phyloP scores from a whole-genome alignment of 805 yeast genomes.

The Wickerhamomyces ciferrii region DNA sequence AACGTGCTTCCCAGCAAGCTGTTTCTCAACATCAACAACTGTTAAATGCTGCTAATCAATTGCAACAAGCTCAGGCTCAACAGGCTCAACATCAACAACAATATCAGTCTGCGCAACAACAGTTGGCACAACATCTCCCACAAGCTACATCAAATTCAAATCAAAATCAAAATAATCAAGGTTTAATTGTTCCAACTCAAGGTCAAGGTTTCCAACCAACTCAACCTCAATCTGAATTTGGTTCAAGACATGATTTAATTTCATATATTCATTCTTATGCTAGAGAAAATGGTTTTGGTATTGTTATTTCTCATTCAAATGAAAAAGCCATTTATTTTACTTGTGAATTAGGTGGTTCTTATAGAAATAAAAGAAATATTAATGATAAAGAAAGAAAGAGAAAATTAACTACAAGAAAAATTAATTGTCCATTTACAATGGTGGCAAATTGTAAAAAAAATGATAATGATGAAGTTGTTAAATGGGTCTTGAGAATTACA shows the following conservation, averaged over 20 bases:
- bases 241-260: slow-evolving; percentile 17
- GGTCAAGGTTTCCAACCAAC: slow-evolving; percentile 15
- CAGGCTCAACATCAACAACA: slow-evolving; percentile 6
- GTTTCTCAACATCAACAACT: slow-evolving; percentile 7
- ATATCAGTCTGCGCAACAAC: slow-evolving; percentile 14
- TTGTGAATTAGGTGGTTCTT: slow-evolving; percentile 24
- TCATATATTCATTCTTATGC: slow-evolving; percentile 23
- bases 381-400: slow-evolving; percentile 25
- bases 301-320: slow-evolving; percentile 25
- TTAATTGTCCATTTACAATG: slow-evolving; percentile 25
- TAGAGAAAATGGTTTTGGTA: slow-evolving; percentile 25
- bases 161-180: not conserved
- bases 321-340: slow-evolving; percentile 26
- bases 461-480: slow-evolving; percentile 20
- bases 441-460: slow-evolving; percentile 25
- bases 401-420: slow-evolving; percentile 24
- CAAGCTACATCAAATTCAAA: slow-evolving; percentile 9
- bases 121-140: slow-evolving; percentile 15
- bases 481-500: slow-evolving; percentile 22
- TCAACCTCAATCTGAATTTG: slow-evolving; percentile 19
- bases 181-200: slow-evolving; percentile 1
- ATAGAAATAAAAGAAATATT: slow-evolving; percentile 25
- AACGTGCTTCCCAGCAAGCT: slow-evolving; percentile 8
- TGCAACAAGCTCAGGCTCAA: slow-evolving; percentile 7
- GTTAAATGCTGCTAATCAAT: slow-evolving; percentile 3